phyloP scores from a whole-genome alignment of 495 filamentous ascomycete genomes.

The Aspergillus asperescens region DNA sequence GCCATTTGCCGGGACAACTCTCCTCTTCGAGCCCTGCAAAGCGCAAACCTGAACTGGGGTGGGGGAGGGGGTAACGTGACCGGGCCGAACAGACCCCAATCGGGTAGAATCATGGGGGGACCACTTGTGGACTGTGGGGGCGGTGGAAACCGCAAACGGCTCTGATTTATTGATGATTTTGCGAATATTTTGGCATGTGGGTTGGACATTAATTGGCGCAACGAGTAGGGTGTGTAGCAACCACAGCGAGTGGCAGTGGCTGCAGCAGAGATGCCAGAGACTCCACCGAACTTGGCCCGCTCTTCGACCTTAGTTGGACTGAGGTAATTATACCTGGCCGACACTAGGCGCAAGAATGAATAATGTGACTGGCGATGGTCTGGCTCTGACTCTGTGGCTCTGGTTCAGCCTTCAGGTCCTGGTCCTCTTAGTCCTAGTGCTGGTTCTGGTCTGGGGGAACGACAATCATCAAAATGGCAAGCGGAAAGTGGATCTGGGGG shows the following conservation, averaged over 20 bases:
- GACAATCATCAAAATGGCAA: conserved; percentile 9
- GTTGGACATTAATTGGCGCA: not conserved
- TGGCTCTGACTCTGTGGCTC: too few species aligned
- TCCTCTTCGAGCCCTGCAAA: not conserved
- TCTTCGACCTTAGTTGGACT: conserved; percentile 1
- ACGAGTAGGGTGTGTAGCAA: conserved; percentile 6
- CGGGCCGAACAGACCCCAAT: conserved; percentile 22
- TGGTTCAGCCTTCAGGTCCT: conserved; percentile 10
- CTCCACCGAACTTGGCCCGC: conserved; percentile 20
- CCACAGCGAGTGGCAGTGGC: not conserved
- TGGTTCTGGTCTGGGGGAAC: conserved; percentile 26
- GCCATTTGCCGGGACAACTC: not conserved
- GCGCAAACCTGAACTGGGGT: conserved; percentile 6
- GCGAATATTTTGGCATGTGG: not conserved
- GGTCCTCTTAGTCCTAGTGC: not conserved
- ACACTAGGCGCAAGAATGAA: conserved; percentile 6
- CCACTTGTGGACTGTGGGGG: not conserved
- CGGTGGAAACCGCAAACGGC: conserved; percentile 14
- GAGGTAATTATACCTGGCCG: conserved; percentile 10
- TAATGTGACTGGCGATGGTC: too few species aligned
- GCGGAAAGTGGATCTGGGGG: conserved; percentile 26
- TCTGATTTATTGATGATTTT: conserved; percentile 3
- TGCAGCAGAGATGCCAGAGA: not conserved
- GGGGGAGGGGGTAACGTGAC: conserved; percentile 26
- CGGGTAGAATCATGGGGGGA: conserved; percentile 10